These are phyloP conservation scores for Immersiporthe knoxdaviesiana DNA, from an alignment of 2,329 filamentous ascomycete genomes.

Conservation along the genomic window DNA sequence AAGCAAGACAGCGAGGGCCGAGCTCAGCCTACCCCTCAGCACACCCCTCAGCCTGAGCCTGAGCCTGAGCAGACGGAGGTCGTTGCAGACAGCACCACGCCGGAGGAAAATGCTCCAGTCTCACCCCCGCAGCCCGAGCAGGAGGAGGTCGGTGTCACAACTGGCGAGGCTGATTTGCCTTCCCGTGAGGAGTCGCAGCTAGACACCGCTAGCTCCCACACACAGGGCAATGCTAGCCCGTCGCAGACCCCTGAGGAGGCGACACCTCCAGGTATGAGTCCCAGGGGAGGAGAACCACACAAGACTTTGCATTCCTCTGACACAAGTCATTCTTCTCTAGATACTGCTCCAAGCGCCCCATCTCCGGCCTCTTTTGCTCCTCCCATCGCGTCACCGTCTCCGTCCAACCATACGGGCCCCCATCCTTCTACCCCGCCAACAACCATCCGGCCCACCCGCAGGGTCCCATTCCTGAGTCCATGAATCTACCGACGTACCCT, in stretches of 20 bases:
- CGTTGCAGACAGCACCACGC: constrained; percentile 14
- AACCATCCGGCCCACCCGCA: constrained; percentile 23
- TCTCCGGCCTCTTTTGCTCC: constrained; percentile 19
- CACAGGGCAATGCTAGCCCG: constrained; percentile 17
- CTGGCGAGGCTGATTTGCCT: constrained; percentile 4
- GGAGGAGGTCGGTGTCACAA: constrained; percentile 5
- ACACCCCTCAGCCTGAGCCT: background rate
- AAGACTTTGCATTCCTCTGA: constrained; percentile 5
- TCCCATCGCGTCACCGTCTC: constrained; percentile 27
- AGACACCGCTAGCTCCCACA: constrained; percentile 13
- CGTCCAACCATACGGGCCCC: constrained; percentile 24
- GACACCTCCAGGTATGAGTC: constrained; percentile 27
- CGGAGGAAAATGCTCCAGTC: background rate
- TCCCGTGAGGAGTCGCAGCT: constrained; percentile 10
- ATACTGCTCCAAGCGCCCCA: constrained; percentile 22
- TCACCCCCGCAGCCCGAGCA: constrained; percentile 16
- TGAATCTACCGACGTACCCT: constrained; percentile 28
- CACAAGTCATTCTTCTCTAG: constrained; percentile 3
- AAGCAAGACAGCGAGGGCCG: constrained; percentile 5
- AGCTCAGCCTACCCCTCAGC: background rate
- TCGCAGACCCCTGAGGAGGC: constrained; percentile 21
- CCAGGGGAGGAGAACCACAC: background rate
- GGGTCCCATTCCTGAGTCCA: constrained; percentile 26
- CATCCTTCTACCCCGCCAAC: constrained; percentile 20
- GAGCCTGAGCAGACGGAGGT: background rate